These are phyloP conservation scores for Casuarina glauca DNA, from an alignment of 306 rosid genomes.

Conservation along the genomic window DNA sequence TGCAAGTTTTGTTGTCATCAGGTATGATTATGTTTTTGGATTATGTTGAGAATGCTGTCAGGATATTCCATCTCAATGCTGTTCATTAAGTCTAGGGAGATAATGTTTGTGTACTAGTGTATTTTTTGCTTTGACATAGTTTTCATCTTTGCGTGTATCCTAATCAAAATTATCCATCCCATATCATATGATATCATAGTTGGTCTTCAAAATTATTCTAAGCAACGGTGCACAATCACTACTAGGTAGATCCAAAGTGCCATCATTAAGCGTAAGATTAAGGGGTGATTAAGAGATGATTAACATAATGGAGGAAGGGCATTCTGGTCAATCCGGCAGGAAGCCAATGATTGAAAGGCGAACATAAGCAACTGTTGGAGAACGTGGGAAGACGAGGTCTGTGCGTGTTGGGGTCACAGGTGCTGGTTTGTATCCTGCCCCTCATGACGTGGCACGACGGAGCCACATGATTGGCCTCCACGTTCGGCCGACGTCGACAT, in stretches of 20 bases:
- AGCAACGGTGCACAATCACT: no score
- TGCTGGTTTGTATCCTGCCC: slow-evolving; percentile 3
- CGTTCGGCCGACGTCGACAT: slow-evolving; percentile 46
- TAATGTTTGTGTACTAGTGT: no score
- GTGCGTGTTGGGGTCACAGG: slow-evolving; percentile 26
- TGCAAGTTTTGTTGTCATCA: neutral
- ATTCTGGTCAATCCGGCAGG: slow-evolving; percentile 28
- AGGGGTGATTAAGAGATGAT: neutral
- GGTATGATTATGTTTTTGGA: neutral
- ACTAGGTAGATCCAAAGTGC: no score
- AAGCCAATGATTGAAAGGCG: slow-evolving; percentile 46
- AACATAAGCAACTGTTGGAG: slow-evolving; percentile 38
- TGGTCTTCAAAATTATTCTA: no score
- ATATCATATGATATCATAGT: no score
- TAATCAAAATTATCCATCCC: no score
- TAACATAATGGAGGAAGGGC: slow-evolving; percentile 33
- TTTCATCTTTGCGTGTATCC: no score
- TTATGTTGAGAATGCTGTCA: neutral
- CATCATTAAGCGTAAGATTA: neutral
- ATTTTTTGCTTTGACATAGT: no score
- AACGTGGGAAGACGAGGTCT: slow-evolving; percentile 38
- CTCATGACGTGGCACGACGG: slow-evolving; percentile 51
- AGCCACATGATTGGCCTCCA: slow-evolving; percentile 65
- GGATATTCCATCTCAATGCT: neutral
- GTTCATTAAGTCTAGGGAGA: neutral